phyloP scores from a whole-genome alignment of 2,329 filamentous ascomycete species.

The Thelonectria rubi region DNA sequence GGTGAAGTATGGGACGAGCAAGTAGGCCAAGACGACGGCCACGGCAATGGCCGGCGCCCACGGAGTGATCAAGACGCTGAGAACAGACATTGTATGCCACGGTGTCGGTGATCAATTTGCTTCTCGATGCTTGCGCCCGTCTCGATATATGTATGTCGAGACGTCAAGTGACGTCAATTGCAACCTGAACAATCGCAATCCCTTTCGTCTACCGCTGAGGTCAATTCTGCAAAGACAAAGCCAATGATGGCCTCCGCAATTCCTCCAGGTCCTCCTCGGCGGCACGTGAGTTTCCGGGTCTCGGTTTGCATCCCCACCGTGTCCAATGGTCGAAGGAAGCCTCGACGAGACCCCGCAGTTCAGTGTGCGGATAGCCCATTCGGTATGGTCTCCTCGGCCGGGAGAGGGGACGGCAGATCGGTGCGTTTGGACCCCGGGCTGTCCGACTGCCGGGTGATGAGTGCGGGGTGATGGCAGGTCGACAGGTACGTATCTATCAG shows the following conservation, averaged over 20 bases:
- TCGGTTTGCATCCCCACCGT: not conserved
- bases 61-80: slow-evolving; percentile 30
- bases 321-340: slow-evolving; percentile 1
- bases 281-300: not conserved
- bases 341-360: slow-evolving; percentile 15
- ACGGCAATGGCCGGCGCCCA: slow-evolving; percentile 32
- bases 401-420: not conserved
- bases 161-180: slow-evolving; percentile 9
- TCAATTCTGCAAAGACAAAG: not conserved
- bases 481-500: not conserved
- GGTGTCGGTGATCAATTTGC: slow-evolving; percentile 1
- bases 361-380: slow-evolving; percentile 8
- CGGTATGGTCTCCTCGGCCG: slow-evolving; percentile 20
- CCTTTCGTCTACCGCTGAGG: not conserved
- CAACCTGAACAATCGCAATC: not conserved
- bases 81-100: slow-evolving; percentile 29
- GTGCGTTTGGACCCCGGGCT: not conserved
- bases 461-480: not conserved
- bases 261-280: slow-evolving; percentile 2
- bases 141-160: slow-evolving; percentile 13
- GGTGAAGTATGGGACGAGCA: slow-evolving; percentile 57
- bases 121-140: not conserved
- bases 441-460: not conserved
- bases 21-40: slow-evolving; percentile 27
- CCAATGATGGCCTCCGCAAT: slow-evolving; percentile 11